phyloP scores from a whole-genome alignment of 306 rosid genomes.

The Acacia melanoxylon region DNA sequence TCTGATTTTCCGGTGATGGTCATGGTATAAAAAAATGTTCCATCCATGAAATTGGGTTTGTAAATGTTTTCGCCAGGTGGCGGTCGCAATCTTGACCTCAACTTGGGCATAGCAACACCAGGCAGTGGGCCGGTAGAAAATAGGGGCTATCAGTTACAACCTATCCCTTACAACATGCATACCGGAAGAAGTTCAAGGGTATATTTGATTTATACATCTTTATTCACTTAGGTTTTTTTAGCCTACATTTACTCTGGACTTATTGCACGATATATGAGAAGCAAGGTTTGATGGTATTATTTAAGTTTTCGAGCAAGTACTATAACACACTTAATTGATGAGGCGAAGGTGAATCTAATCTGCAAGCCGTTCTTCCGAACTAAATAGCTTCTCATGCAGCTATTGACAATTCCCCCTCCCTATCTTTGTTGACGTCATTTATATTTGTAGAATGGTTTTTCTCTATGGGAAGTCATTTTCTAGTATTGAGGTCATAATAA shows the following conservation, averaged over 20 bases:
- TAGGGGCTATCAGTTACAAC: conserved; percentile 53
- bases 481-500: conserved; percentile 14
- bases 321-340: conserved; percentile 12
- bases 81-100: conserved; percentile 81
- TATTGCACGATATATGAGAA: background rate
- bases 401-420: background rate
- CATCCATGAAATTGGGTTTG: conserved; percentile 11
- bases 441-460: conserved; percentile 8
- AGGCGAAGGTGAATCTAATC: background rate
- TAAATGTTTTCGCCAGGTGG: conserved; percentile 50
- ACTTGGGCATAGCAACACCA: conserved; percentile 81
- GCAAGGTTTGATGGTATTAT: background rate
- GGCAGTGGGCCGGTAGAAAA: conserved; percentile 53
- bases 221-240: background rate
- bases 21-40: background rate
- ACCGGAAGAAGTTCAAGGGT: conserved; percentile 67
- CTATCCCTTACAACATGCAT: conserved; percentile 44
- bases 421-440: background rate
- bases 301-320: background rate
- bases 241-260: conserved; percentile 4
- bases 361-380: conserved; percentile 4
- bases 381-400: conserved; percentile 16
- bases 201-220: conserved; percentile 10
- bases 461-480: conserved; percentile 10
- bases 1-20: conserved; percentile 13